Evolutionary conservation across 805 yeast genomes (phyloP), one percentile per base, ranked within the genome.

Genomic region (Suhomyces sp.): DNA sequence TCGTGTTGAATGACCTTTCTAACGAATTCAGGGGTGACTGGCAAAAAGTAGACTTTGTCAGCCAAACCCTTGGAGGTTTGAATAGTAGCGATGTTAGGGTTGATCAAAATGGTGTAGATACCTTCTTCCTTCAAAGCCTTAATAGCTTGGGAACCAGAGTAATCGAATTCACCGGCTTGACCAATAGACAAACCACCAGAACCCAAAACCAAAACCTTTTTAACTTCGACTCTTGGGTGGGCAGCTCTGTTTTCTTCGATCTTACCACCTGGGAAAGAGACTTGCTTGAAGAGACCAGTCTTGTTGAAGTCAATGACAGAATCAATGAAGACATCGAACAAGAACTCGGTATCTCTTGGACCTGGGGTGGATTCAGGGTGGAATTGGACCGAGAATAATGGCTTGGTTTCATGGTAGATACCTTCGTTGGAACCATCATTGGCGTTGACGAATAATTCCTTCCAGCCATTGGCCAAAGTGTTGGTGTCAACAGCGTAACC

Each of bases 351-450:
- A 63, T 93, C 99, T 62, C 96, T 81, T 61, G 99, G 99, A 62
- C 99, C 99, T 31, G 98, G 98, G 32, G 96, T 88, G 16, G 97
- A 87, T 73, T 93, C 99, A 17, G 99, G 99, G 63, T 93, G 99
- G 76, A 93, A 91, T 73, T 93, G 99, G 31, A 93, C 98, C 11
- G 98, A 93, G 75, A 93, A 93, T 60, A 74, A 83, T 25, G 99
- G 98, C 63, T 83, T 74, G 47, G 79, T 72, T 27, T 82, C 76
- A 68, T 91, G 87, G 72, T 88, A 91, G 45, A 93, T 88, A 81
- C 99, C 99, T 74, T 93, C 99, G 65, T 93, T 93, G 24, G 98
- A 88, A 37, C 90, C 91, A 67, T 93, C 99, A 59, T 93, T 93
- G 42, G 98, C 87, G 58, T 93, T 93, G 30, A 88, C 90, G 54